phyloP scores from a whole-genome alignment of 805 yeast genomes.

The Isabelozyma gotoi region DNA sequence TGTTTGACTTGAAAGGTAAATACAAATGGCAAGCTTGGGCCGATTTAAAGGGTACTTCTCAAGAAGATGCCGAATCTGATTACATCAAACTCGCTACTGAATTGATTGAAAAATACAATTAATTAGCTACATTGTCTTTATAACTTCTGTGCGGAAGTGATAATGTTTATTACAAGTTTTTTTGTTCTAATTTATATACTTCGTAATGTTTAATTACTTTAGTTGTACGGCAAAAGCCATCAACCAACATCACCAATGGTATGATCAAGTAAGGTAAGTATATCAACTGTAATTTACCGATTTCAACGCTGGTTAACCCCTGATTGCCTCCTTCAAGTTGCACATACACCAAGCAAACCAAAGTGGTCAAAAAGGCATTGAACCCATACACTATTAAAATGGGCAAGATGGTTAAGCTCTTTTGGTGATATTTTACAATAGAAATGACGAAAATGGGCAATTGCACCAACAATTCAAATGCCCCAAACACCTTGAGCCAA shows the following conservation, averaged over 20 bases:
- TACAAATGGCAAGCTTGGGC: slow-evolving; percentile 99
- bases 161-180: neutral
- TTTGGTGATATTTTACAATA: slow-evolving; percentile 19
- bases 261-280: slow-evolving; percentile 73
- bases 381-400: slow-evolving; percentile 68
- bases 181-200: neutral
- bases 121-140: slow-evolving; percentile 1
- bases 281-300: slow-evolving; percentile 45
- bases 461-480: slow-evolving; percentile 72
- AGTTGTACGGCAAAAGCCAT: slow-evolving; percentile 15
- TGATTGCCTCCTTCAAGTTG: slow-evolving; percentile 27
- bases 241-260: slow-evolving; percentile 57
- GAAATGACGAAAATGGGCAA: slow-evolving; percentile 70
- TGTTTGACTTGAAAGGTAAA: slow-evolving; percentile 91
- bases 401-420: slow-evolving; percentile 14
- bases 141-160: neutral
- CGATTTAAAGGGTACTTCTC: slow-evolving; percentile 76
- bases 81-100: slow-evolving; percentile 69
- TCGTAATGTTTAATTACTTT: no score
- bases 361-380: slow-evolving; percentile 80
- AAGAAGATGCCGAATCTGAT: slow-evolving; percentile 87
- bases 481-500: slow-evolving; percentile 76
- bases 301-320: slow-evolving; percentile 39
- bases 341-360: slow-evolving; percentile 64
- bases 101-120: slow-evolving; percentile 49